These are phyloP conservation scores for Talaromyces sp. DNA, from an alignment of 2,329 filamentous ascomycete species.

Conservation along the genomic window DNA sequence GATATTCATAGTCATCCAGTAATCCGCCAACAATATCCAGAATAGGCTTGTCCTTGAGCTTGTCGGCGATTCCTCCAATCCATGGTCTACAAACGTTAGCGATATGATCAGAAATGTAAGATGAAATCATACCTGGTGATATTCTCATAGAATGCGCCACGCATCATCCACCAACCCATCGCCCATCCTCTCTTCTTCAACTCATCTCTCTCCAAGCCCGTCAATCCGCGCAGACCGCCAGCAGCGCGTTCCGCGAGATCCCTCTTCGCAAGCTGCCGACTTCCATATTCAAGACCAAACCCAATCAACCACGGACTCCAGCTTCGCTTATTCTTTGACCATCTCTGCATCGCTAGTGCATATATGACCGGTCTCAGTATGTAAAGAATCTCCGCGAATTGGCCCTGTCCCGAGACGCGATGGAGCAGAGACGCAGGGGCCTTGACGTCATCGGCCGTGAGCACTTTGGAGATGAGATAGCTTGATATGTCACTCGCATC, in stretches of 20 bases:
- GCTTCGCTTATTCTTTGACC: slow-evolving; percentile 67
- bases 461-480: slow-evolving; percentile 83
- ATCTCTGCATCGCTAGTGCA: slow-evolving; percentile 74
- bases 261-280: slow-evolving; percentile 74
- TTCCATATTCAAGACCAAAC: slow-evolving; percentile 78
- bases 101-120: neutral
- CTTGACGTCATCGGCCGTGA: slow-evolving; percentile 96
- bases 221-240: slow-evolving; percentile 71
- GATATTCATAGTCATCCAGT: slow-evolving; percentile 91
- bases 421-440: slow-evolving; percentile 84
- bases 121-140: slow-evolving; percentile 62
- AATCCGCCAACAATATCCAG: slow-evolving; percentile 80
- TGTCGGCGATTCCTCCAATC: slow-evolving; percentile 67
- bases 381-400: slow-evolving; percentile 84
- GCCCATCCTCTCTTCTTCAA: slow-evolving; percentile 83
- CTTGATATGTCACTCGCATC: slow-evolving; percentile 76
- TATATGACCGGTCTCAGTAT: slow-evolving; percentile 87
- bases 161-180: slow-evolving; percentile 93
- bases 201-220: slow-evolving; percentile 84
- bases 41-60: slow-evolving; percentile 69
- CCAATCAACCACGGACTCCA: slow-evolving; percentile 94
- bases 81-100: slow-evolving; percentile 45
- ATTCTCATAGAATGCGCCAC: slow-evolving; percentile 94
- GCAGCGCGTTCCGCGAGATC: slow-evolving; percentile 62
- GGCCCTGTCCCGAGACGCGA: slow-evolving; percentile 66